Evolutionary conservation across 352 stramenopile species (phyloP).

Genomic region (Globisporangium megalacanthum): DNA sequence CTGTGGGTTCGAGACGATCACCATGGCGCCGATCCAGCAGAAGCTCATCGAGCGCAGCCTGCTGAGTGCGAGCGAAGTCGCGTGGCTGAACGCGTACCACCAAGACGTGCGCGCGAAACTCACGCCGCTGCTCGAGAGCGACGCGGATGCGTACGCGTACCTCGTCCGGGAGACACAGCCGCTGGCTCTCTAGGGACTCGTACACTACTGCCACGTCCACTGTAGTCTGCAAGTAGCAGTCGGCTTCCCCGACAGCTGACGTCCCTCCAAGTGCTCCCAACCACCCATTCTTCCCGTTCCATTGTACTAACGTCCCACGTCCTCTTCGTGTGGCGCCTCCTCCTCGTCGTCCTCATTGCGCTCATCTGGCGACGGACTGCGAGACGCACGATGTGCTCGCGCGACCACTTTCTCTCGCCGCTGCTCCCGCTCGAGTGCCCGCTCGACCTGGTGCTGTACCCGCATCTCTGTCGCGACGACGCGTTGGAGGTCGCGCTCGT

Average conservation of each 20-base stretch:
- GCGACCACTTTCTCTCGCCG: constrained; percentile 20
- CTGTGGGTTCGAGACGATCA: constrained; percentile 96
- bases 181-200: constrained; percentile 15
- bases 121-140: constrained; percentile 75
- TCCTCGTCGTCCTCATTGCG: constrained; percentile 1
- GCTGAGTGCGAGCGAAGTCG: constrained; percentile 88
- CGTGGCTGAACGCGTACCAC: constrained; percentile 96
- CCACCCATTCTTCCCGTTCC: background rate
- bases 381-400: constrained; percentile 28
- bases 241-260: too few relatives aligned
- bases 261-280: background rate
- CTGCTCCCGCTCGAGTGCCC: constrained; percentile 37
- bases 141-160: constrained; percentile 64
- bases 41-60: constrained; percentile 94
- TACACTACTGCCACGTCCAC: too few relatives aligned
- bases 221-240: too few relatives aligned
- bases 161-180: constrained; percentile 73
- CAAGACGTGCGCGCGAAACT: constrained; percentile 90
- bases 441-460: constrained; percentile 47
- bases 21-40: constrained; percentile 97
- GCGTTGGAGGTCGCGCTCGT: constrained; percentile 44
- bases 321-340: background rate
- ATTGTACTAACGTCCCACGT: background rate
- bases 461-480: constrained; percentile 35
- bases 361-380: constrained; percentile 30